These are phyloP conservation scores for Lichtheimia ramosa DNA, from an alignment of 371 early-diverging fungal species.

Conservation along the genomic window DNA sequence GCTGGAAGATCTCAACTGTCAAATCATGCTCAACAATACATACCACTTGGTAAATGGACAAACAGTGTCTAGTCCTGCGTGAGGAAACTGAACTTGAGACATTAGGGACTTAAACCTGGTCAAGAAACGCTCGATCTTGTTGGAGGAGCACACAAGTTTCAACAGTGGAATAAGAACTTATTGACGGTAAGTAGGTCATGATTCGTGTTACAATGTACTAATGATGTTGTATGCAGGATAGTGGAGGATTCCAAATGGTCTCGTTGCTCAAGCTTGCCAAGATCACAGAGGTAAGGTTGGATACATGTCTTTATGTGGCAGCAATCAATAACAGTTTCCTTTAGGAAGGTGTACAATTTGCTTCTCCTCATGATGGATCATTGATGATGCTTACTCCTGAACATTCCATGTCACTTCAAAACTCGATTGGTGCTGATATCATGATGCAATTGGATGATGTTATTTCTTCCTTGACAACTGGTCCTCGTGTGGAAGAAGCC, in stretches of 20 bases:
- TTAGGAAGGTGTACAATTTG: constrained; percentile 87
- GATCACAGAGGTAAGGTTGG: constrained; percentile 71
- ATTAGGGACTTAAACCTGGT: constrained; percentile 61
- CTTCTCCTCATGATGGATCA: constrained; percentile 82
- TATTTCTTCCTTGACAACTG: constrained; percentile 83
- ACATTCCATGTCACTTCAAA: constrained; percentile 91
- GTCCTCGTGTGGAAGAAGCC: constrained; percentile 88
- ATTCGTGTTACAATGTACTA: background rate
- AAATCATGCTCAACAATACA: constrained; percentile 93
- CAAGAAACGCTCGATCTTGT: constrained; percentile 75
- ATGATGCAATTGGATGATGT: constrained; percentile 99
- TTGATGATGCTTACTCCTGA: constrained; percentile 94
- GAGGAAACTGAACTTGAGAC: background rate
- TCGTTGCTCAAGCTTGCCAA: constrained; percentile 82
- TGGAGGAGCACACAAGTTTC: constrained; percentile 88
- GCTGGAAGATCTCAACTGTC: constrained; percentile 81
- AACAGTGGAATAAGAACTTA: constrained; percentile 84
- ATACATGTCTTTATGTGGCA: background rate
- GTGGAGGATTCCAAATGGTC: constrained; percentile 97
- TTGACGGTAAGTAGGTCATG: constrained; percentile 63
- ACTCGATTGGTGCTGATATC: constrained; percentile 95
- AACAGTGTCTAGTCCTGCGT: background rate
- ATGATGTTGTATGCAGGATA: constrained; percentile 50
- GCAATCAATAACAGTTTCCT: too few species aligned
- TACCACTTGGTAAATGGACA: constrained; percentile 77